Base-by-base conservation (phyloP, 192 early-diverging fungal genomes). In the Podila epigama region DNA sequence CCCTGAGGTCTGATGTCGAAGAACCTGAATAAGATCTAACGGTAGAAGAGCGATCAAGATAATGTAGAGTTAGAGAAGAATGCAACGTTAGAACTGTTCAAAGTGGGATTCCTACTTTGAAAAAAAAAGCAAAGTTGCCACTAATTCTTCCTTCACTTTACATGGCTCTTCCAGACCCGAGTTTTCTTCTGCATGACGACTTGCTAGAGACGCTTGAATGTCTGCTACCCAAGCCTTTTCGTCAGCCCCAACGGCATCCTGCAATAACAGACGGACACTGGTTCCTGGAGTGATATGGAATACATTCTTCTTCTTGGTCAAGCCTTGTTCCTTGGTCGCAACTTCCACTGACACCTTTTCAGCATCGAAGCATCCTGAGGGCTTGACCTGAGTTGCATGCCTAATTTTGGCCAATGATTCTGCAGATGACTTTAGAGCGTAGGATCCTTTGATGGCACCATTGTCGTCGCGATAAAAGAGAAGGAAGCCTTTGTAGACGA, bases 241-340 rank as follows among this genome's bases (percentile, higher is more conserved):
- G 33, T 68, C 73, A 22, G 54, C 60, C 20, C 73, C 73, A 22
- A 66, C 58, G 0, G 66, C 60, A 36, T 77, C 73, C 40, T 77
- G 73, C 1, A 77, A 42, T 10, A 77, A 54, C 2, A 77, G 61
- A 3, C 73, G 73, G 7, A 77, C 73, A 29, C 39, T 68, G n/a
- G 73, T 50, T 28, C 73, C 66, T 10, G 73, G 73, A 2, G 65
- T 68, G 29, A 77, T 63, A 22, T 27, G 63, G 25, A 77, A 77
- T 11, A 60, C 67, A 13, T 77, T 77, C 51, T 77, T 77, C 39
- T 77, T 77, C 33, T 77, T 77, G 2, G 73, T 68, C 36, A 77
- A 18, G 0, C 36, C 50, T 27, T 64, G 72, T 3, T 63, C 65
- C 13, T 42, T 68, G 34, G 27, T 36, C 3, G 73, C 65, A 5